Evolutionary conservation across 192 early-diverging fungal genomes (phyloP).

Genomic region (Backusella luteola): DNA sequence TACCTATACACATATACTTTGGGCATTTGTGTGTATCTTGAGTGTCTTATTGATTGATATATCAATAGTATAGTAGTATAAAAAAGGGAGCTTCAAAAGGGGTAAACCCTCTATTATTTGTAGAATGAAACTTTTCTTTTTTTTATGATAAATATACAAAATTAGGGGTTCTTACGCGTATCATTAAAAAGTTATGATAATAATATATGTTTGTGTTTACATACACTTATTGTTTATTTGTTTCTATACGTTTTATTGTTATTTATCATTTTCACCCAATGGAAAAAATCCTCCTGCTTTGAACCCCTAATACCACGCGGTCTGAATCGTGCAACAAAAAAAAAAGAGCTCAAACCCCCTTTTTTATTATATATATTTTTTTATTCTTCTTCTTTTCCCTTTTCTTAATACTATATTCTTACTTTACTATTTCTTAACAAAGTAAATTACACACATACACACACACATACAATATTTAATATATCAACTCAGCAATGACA

Average conservation of each 20-base stretch:
- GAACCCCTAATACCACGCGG: constrained; percentile 1
- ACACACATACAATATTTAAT: not conserved
- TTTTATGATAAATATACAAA: not conserved
- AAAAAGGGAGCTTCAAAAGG: not conserved
- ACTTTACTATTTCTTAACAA: not conserved
- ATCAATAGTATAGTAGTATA: not conserved
- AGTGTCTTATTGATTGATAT: not conserved
- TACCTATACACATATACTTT: too few species aligned
- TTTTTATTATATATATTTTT: not conserved
- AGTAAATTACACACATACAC: not conserved
- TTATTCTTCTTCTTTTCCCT: not conserved
- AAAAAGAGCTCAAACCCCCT: not conserved
- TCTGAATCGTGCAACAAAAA: constrained; percentile 3
- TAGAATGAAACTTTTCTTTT: not conserved
- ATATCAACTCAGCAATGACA: constrained; percentile 3
- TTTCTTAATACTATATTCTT: not conserved
- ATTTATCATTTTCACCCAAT: not conserved
- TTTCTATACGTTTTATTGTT: constrained; percentile 2
- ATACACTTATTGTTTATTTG: not conserved
- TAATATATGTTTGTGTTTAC: not conserved
- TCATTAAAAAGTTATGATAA: not conserved
- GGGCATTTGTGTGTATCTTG: not conserved
- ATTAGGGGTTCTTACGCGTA: not conserved
- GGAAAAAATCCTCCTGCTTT: constrained; percentile 3
- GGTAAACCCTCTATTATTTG: not conserved